Evolutionary conservation across 2,329 filamentous ascomycete genomes (phyloP).

Genomic region (Stromatinia cepivora): DNA sequence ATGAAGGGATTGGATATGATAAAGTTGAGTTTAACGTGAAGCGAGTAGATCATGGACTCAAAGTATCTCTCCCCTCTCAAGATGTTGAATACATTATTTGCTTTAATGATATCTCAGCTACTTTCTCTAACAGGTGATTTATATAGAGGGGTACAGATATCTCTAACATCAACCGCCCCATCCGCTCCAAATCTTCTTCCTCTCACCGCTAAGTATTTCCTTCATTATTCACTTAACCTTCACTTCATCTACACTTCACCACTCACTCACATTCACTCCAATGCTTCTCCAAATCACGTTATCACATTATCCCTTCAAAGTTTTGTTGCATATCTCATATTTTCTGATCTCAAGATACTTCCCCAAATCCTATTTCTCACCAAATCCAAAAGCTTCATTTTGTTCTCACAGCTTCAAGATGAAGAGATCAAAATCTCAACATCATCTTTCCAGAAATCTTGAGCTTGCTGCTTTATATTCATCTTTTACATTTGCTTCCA

Average conservation of each 20-base stretch:
- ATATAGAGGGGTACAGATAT: neutral
- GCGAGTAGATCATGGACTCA: too few relatives aligned
- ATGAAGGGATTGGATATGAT: too few relatives aligned
- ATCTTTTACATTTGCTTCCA: too few relatives aligned
- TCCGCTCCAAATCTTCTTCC: neutral
- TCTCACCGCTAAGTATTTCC: neutral
- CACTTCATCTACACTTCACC: neutral
- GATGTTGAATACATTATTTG: too few relatives aligned
- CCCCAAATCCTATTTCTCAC: neutral
- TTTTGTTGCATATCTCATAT: neutral
- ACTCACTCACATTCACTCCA: neutral
- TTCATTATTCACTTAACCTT: neutral
- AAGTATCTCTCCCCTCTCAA: too few relatives aligned
- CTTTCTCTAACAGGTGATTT: too few relatives aligned
- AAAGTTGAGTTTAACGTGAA: too few relatives aligned
- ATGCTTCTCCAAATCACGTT: neutral
- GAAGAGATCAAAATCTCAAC: neutral
- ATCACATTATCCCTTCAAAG: neutral
- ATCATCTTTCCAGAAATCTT: neutral
- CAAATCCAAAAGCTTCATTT: neutral
- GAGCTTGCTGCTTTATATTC: too few relatives aligned
- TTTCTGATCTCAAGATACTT: neutral
- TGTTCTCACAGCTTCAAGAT: neutral
- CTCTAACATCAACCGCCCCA: neutral
- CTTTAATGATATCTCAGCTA: too few relatives aligned